Conservation (phyloP, 257 asterid species). For the Primulina eburnea region DNA sequence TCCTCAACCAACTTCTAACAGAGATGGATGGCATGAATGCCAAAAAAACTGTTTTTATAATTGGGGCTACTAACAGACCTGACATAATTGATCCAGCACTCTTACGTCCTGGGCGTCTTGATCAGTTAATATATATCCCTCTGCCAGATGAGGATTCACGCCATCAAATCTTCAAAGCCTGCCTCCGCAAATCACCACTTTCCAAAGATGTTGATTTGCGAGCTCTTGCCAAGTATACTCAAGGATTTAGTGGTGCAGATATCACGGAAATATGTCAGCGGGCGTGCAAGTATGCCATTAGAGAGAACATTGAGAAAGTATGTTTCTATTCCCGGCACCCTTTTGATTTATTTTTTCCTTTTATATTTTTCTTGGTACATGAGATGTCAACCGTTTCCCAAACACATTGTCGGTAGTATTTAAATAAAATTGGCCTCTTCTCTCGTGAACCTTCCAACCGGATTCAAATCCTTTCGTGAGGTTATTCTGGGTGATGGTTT, state of each 20-base stretch:
- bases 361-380: not conserved
- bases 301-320: not conserved
- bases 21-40: slow-evolving; percentile 68
- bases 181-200: slow-evolving; percentile 30
- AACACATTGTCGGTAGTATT: not conserved
- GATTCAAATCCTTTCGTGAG: not conserved
- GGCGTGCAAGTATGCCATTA: not conserved
- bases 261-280: not conserved
- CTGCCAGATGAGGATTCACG: slow-evolving; percentile 62
- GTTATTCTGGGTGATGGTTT: not conserved
- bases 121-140: slow-evolving; percentile 56
- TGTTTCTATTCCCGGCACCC: not conserved
- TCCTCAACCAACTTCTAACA: slow-evolving; percentile 55
- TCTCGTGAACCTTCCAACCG: not conserved
- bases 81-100: slow-evolving; percentile 59
- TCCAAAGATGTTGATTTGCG: not conserved
- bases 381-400: not conserved
- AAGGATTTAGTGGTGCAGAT: not conserved
- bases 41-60: slow-evolving; percentile 55
- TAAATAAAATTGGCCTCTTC: not conserved
- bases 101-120: slow-evolving; percentile 63
- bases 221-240: not conserved
- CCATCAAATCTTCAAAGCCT: slow-evolving; percentile 50
- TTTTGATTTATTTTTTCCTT: not conserved
- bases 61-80: slow-evolving; percentile 63